Conservation (phyloP, 2,329 filamentous ascomycete genomes). For the Aulographum hederae region DNA sequence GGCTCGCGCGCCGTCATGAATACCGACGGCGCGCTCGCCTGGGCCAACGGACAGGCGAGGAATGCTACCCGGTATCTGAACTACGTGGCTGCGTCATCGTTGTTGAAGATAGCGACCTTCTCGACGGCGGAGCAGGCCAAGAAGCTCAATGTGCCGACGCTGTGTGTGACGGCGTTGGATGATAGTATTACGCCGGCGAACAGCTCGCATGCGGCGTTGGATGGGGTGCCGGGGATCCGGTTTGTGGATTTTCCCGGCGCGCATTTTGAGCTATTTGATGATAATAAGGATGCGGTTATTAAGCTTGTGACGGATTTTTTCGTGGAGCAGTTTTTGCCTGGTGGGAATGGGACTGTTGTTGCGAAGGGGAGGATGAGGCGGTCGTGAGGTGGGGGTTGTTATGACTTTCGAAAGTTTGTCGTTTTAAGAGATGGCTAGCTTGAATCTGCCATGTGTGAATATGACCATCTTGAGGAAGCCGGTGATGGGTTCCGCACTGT, state of each 20-base stretch:
- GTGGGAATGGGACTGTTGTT: no score
- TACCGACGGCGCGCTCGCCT: constrained; percentile 2
- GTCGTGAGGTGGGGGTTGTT: no score
- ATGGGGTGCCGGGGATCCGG: background rate
- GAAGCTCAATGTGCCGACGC: background rate
- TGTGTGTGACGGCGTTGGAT: constrained; percentile 1
- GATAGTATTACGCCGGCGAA: constrained; percentile 2
- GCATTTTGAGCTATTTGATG: no score
- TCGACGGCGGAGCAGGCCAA: constrained; percentile 1
- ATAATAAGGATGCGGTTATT: no score
- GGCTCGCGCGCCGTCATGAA: constrained; percentile 1
- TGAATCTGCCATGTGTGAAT: no score
- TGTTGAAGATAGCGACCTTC: background rate
- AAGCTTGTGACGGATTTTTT: no score
- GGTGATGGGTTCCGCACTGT: no score
- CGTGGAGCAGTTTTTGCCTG: no score
- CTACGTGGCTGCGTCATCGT: background rate
- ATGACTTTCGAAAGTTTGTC: no score
- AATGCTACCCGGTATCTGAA: constrained; percentile 1
- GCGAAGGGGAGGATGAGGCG: no score
- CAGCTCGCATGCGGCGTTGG: constrained; percentile 1
- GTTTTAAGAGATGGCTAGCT: no score
- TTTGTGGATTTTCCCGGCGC: constrained; percentile 2
- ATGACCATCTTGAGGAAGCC: no score
- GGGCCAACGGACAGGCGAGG: constrained; percentile 1